Base-by-base conservation (phyloP, 139 green algal genomes). In the Chlamydomonas applanata region DNA sequence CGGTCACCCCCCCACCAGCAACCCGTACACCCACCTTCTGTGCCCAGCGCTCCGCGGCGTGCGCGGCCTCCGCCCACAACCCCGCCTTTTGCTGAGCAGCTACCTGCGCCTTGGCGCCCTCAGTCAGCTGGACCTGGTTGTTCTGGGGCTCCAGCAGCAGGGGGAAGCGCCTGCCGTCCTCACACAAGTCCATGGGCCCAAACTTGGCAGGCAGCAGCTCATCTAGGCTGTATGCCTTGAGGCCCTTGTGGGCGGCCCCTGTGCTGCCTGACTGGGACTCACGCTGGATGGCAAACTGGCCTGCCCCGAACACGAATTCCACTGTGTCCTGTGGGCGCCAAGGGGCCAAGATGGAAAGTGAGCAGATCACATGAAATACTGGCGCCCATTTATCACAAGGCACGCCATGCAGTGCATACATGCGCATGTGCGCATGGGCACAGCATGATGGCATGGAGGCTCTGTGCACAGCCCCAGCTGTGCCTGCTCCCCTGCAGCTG, bases 161-260 rank as follows among this genome's bases (percentile, higher is more conserved):
- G 16, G 90, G 90, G 0, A 80, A 79, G 0, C 66, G 59, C 72
- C 75, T 61, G 9, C 46, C 67, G n/a, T 80, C 76, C 71, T 62
- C 73, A 3, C 27, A 52, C n/a, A 89, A 69, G 77, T 97, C 92
- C 3, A 79, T 40, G 0, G 92, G 92, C 11, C 82, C 85, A 81
- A 97, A 97, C 19, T 89, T 78, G 44, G 83, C 77, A 1, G 91
- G 91, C 77, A 95, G 81, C 64, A 95, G 80, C 46, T 94, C 78
- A 13, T 79, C 80, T 4, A 94, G 81, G 1, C 71, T 81, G 64
- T 78, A 90, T 14, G 9, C 65, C 46, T 33, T 71, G 49, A 52
- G 34, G 13, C 20, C 53, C 24, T 36, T 45, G 16, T 4, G 2
- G 17, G 46, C 49, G 32, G 30, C 16, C 14, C 45, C 16, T 2